These are phyloP conservation scores for Pyrus hybrid DNA, from an alignment of 331 rosid genomes.

Conservation along the genomic window DNA sequence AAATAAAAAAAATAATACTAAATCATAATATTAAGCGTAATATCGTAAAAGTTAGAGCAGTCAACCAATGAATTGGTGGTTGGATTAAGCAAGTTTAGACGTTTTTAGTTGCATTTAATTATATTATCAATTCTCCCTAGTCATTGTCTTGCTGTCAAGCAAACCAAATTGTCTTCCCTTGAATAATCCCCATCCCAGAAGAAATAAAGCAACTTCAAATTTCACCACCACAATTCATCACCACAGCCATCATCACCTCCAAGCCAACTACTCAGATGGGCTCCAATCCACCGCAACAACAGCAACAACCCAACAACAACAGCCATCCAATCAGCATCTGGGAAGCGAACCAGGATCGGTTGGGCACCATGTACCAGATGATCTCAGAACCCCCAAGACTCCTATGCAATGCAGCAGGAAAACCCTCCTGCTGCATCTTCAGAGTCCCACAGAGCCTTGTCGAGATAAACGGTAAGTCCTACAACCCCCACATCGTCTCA, in stretches of 20 bases:
- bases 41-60: no score
- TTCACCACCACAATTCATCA: not conserved
- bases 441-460: constrained; percentile 42
- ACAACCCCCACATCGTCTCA: constrained; percentile 52
- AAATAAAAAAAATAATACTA: no score
- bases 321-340: constrained; percentile 14
- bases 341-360: constrained; percentile 25
- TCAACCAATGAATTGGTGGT: not conserved
- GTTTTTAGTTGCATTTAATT: not conserved
- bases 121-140: not conserved
- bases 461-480: constrained; percentile 40
- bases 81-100: not conserved
- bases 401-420: constrained; percentile 40
- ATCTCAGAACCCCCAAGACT: constrained; percentile 39
- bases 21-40: no score
- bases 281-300: constrained; percentile 1
- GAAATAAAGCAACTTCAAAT: not conserved
- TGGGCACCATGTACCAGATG: constrained; percentile 29
- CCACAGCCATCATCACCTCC: not conserved
- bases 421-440: constrained; percentile 43
- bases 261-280: not conserved
- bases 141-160: not conserved
- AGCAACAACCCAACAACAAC: not conserved
- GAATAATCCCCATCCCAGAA: not conserved
- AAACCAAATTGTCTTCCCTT: not conserved